Evolutionary conservation across 768 basidiomycete genomes (phyloP).

Genomic region (Boletales sp.): DNA sequence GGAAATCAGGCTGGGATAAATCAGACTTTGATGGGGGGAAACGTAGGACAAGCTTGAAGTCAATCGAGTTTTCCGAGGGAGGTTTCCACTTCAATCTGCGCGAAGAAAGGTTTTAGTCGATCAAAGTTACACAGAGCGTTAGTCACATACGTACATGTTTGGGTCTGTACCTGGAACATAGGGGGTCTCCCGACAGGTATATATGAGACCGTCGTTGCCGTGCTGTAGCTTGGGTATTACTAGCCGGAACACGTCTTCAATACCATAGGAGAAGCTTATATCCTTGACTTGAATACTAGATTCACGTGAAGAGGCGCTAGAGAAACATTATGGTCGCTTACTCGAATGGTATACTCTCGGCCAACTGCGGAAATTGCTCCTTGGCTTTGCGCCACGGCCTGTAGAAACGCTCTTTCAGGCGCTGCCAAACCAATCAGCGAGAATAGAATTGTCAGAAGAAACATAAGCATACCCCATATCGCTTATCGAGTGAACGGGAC

Average conservation of each 20-base stretch:
- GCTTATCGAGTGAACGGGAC: slow-evolving; percentile 73
- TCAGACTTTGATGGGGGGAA: slow-evolving; percentile 68
- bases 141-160: slow-evolving; percentile 86
- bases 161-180: slow-evolving; percentile 83
- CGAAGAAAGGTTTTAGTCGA: slow-evolving; percentile 4
- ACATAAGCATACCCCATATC: slow-evolving; percentile 73
- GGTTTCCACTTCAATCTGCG: slow-evolving; percentile 97
- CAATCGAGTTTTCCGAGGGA: slow-evolving; percentile 94
- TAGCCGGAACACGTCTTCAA: slow-evolving; percentile 78
- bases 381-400: slow-evolving; percentile 74
- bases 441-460: not conserved
- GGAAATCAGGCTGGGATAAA: slow-evolving; percentile 67
- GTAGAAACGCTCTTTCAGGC: slow-evolving; percentile 78
- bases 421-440: slow-evolving; percentile 11
- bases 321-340: slow-evolving; percentile 36
- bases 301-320: slow-evolving; percentile 4
- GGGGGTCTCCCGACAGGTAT: slow-evolving; percentile 82
- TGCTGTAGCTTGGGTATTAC: slow-evolving; percentile 87
- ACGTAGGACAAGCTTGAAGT: slow-evolving; percentile 93
- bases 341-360: slow-evolving; percentile 74
- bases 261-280: slow-evolving; percentile 82
- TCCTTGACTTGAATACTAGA: slow-evolving; percentile 81
- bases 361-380: slow-evolving; percentile 64
- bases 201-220: slow-evolving; percentile 94
- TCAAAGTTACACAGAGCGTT: not conserved